A percentile compares a stretch with the other conserved stretches of the same genome.
phyloP scores from a whole-genome alignment of 2,329 filamentous ascomycete species.

The Phialocephala sp. region DNA sequence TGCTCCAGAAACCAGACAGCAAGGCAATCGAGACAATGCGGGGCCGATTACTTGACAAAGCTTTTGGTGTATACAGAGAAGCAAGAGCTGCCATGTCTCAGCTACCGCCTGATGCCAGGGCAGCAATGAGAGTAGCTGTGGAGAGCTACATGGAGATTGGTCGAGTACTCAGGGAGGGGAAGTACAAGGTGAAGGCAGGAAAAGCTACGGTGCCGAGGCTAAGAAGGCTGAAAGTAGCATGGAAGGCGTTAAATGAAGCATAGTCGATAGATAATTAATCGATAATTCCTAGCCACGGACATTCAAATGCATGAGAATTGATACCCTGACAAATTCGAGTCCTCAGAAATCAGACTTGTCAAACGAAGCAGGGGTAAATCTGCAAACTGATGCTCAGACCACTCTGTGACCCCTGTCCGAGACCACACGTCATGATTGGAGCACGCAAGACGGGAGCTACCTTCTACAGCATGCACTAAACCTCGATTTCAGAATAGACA shows the following conservation, averaged over 20 bases:
- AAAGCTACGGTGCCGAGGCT: constrained; percentile 51
- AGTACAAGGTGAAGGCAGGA: constrained; percentile 49
- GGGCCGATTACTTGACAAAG: constrained; percentile 60
- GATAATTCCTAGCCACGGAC: constrained; percentile 10
- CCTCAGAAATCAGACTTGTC: not conserved
- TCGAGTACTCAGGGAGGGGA: constrained; percentile 55
- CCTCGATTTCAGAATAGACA: constrained; percentile 14
- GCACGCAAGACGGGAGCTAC: constrained; percentile 17
- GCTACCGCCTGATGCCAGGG: constrained; percentile 64
- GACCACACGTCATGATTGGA: constrained; percentile 27
- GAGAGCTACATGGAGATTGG: constrained; percentile 82
- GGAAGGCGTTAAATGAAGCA: constrained; percentile 54
- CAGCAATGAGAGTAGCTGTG: constrained; percentile 70
- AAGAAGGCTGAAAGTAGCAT: constrained; percentile 61
- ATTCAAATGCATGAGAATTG: not conserved
- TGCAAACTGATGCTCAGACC: constrained; percentile 14
- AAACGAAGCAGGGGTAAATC: constrained; percentile 1
- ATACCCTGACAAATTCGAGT: no score
- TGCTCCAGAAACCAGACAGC: constrained; percentile 57
- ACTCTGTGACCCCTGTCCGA: constrained; percentile 11
- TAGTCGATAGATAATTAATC: constrained; percentile 22
- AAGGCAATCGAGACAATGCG: constrained; percentile 56
- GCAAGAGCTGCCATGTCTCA: constrained; percentile 63
- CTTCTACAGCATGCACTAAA: constrained; percentile 24
- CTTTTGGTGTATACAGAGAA: constrained; percentile 63